Base-by-base conservation (phyloP, 768 basidiomycete species). In the Suillus tomentosus region DNA sequence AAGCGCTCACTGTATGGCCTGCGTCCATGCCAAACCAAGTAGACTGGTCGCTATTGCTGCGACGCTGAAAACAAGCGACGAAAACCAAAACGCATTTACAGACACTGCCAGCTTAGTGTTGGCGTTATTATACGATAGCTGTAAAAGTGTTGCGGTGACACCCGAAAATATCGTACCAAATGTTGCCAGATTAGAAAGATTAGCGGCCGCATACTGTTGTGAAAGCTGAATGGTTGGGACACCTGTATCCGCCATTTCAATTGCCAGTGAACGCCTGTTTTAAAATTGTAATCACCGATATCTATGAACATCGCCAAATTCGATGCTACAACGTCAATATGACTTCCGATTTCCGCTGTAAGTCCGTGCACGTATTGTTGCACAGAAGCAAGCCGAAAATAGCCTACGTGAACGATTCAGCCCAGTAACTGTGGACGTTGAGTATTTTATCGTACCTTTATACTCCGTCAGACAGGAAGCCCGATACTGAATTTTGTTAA, bases 121-220 rank as follows among this genome's bases (percentile, higher is more conserved):
- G 24, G 67, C 72, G 42, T 69, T 62, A 43, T 69, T 64, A 65
- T 73, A 79, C 1, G 80, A 79, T 61, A 75, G 79, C 64, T 81
- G 80, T 66, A 80, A 66, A 1, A 78, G 78, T 15, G 77, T 77
- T 45, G 80, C 79, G 2, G 79, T 81, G 58, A 81, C 80, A 45
- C 77, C 76, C 24, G 76, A 78, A 71, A 81, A 81, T 71, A 81
- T 80, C 19, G 80, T 81, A 37, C 80, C 80, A 4, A 81, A 78
- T 5, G 79, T 81, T 58, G 79, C 78, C 54, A 81, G 66, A 60
- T 80, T 81, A n/a, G 81, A 72, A 34, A 81, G 71, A 59, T 79
- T 81, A 40, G 71, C 61, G 2, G 78, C 75, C 27, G 72, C 78
- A 63, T 81, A 79, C 58, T 79, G 77, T 67, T 81, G 80, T 4